Percentiles rank a stretch among this genome's conserved stretches.
phyloP scores from a whole-genome alignment of 495 filamentous ascomycete species.

The Aspergillus biplanus region DNA sequence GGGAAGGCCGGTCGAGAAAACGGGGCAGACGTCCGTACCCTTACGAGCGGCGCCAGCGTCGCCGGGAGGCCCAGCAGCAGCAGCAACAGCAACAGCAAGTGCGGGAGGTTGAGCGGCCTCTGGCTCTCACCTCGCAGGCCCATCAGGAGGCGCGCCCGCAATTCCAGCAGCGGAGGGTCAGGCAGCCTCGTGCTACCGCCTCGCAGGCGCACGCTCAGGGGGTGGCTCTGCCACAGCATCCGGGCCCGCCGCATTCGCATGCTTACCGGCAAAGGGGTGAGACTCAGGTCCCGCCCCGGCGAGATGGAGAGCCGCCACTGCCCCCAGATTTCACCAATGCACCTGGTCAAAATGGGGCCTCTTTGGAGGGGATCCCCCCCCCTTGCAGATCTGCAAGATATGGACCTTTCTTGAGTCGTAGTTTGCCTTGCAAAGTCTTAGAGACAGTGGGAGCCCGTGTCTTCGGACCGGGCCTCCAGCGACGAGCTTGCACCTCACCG shows the following conservation, averaged over 20 bases:
- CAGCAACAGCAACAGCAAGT: too few species aligned
- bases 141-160: too few species aligned
- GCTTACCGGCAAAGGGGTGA: background rate
- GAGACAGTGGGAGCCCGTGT: background rate
- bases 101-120: too few species aligned
- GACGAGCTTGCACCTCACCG: background rate
- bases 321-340: too few species aligned
- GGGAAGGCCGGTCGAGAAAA: background rate
- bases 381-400: background rate
- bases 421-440: background rate
- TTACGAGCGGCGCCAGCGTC: background rate
- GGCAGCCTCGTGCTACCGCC: too few species aligned
- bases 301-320: too few species aligned
- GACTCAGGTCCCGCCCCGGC: background rate
- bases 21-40: background rate
- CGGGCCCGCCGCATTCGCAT: background rate
- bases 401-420: background rate
- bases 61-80: background rate
- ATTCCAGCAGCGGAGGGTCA: too few species aligned
- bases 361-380: background rate
- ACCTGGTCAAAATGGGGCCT: too few species aligned
- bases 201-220: background rate
- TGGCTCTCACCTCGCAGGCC: too few species aligned
- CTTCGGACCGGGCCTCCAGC: slow-evolving; percentile 1
- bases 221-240: background rate